Evolutionary conservation across 2,329 filamentous ascomycete species (phyloP).

Genomic region (Leptoxyphium fumago): DNA sequence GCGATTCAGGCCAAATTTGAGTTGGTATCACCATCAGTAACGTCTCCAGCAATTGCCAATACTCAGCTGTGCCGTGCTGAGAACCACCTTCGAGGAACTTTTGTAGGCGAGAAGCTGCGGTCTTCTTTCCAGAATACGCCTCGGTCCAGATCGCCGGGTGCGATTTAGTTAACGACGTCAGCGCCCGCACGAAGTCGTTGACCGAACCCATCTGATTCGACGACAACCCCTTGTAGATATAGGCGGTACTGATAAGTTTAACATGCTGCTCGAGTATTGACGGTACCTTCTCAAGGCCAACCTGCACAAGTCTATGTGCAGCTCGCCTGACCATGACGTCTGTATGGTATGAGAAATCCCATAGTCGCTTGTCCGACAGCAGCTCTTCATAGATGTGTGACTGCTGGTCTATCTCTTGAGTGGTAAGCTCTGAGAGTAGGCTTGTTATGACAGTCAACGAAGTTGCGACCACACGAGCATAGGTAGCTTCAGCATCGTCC

Average conservation of each 20-base stretch:
- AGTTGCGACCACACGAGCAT: constrained; percentile 59
- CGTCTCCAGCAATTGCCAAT: constrained; percentile 54
- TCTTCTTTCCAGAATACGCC: constrained; percentile 43
- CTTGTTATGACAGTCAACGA: constrained; percentile 41
- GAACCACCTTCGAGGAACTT: constrained; percentile 72
- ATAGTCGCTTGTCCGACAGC: constrained; percentile 47
- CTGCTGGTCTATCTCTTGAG: constrained; percentile 44
- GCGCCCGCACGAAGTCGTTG: constrained; percentile 50
- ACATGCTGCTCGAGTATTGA: constrained; percentile 23
- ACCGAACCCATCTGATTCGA: constrained; percentile 61
- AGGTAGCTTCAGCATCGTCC: constrained; percentile 78
- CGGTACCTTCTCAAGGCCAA: constrained; percentile 33
- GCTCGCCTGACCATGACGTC: constrained; percentile 45
- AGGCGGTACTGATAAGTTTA: constrained; percentile 48
- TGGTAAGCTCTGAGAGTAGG: constrained; percentile 31
- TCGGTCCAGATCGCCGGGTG: constrained; percentile 62
- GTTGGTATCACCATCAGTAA: constrained; percentile 45
- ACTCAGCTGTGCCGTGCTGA: constrained; percentile 55
- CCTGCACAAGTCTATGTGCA: constrained; percentile 41
- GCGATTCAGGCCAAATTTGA: constrained; percentile 38
- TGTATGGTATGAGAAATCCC: constrained; percentile 41
- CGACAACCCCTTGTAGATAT: constrained; percentile 61
- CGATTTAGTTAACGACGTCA: constrained; percentile 49
- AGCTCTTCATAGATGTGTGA: constrained; percentile 49
- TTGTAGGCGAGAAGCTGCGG: constrained; percentile 44